phyloP scores from a whole-genome alignment of 2,329 filamentous ascomycete species.

The Colletotrichum sp. region DNA sequence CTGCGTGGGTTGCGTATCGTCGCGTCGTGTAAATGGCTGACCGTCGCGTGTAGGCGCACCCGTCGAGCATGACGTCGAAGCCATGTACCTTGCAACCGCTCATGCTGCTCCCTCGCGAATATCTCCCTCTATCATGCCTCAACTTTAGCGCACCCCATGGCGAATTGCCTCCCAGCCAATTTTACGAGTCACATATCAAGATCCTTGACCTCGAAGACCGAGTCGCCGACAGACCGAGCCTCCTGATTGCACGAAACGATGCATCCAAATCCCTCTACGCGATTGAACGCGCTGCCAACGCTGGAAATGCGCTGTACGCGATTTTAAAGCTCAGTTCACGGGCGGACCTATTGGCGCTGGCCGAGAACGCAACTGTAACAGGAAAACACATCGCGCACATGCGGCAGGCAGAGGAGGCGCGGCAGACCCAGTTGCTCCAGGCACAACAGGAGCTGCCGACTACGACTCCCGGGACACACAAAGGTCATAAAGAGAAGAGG shows the following conservation, averaged over 20 bases:
- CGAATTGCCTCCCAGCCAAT: conserved; percentile 56
- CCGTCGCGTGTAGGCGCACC: conserved; percentile 53
- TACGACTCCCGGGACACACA: conserved; percentile 52
- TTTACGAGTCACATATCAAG: conserved; percentile 67
- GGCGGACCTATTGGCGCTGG: conserved; percentile 64
- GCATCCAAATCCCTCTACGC: conserved; percentile 60
- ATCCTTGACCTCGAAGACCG: conserved; percentile 68
- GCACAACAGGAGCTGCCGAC: conserved; percentile 25
- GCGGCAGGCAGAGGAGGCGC: conserved; percentile 24
- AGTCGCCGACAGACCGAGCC: conserved; percentile 56
- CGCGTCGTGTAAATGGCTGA: conserved; percentile 20
- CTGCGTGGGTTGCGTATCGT: background rate
- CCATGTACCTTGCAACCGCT: conserved; percentile 63
- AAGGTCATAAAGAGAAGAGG: conserved; percentile 58
- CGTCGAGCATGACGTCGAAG: conserved; percentile 55
- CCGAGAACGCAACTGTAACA: conserved; percentile 52
- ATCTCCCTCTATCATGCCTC: conserved; percentile 65
- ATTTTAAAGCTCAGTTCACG: conserved; percentile 72
- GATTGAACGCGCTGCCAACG: conserved; percentile 66
- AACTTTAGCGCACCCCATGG: conserved; percentile 58
- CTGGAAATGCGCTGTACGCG: conserved; percentile 60
- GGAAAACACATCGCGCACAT: conserved; percentile 36
- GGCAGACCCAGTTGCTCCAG: conserved; percentile 1
- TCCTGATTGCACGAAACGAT: conserved; percentile 68
- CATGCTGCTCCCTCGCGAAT: conserved; percentile 66